These are phyloP conservation scores for Zasmidium cellare DNA, from an alignment of 2,329 filamentous ascomycete genomes.

Conservation along the genomic window DNA sequence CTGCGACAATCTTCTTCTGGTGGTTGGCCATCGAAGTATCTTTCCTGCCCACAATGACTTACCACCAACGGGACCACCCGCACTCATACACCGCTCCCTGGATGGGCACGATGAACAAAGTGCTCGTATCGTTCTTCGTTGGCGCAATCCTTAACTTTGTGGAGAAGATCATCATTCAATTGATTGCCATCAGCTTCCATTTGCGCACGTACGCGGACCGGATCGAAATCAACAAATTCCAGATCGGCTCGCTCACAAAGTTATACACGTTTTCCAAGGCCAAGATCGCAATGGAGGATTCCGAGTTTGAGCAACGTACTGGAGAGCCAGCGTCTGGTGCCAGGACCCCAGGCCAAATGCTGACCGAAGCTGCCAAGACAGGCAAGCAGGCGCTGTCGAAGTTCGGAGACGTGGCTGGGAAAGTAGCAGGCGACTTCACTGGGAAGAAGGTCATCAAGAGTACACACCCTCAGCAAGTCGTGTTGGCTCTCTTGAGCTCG, in stretches of 20 bases:
- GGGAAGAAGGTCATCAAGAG: conserved; percentile 67
- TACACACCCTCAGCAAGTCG: conserved; percentile 80
- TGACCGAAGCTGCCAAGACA: conserved; percentile 69
- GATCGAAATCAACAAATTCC: conserved; percentile 90
- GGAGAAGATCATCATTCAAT: conserved; percentile 91
- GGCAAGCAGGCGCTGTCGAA: conserved; percentile 75
- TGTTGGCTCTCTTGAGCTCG: conserved; percentile 72
- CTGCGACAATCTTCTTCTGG: conserved; percentile 87
- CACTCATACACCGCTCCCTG: conserved; percentile 57
- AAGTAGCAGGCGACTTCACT: conserved; percentile 88
- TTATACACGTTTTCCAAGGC: conserved; percentile 65
- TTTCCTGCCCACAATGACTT: conserved; percentile 78
- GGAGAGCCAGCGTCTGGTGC: conserved; percentile 55
- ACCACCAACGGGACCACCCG: conserved; percentile 59
- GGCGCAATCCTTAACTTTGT: conserved; percentile 76
- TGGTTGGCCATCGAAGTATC: conserved; percentile 83
- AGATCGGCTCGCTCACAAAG: conserved; percentile 69
- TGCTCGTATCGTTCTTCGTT: conserved; percentile 83
- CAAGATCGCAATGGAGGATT: conserved; percentile 69
- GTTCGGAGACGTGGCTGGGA: conserved; percentile 81
- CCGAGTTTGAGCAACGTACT: conserved; percentile 66
- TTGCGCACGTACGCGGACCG: conserved; percentile 84
- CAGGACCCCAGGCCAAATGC: conserved; percentile 71
- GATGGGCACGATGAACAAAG: conserved; percentile 79
- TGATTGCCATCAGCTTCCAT: conserved; percentile 93